Base-by-base conservation (phyloP, 331 rosid genomes). In the Malus hybrid region DNA sequence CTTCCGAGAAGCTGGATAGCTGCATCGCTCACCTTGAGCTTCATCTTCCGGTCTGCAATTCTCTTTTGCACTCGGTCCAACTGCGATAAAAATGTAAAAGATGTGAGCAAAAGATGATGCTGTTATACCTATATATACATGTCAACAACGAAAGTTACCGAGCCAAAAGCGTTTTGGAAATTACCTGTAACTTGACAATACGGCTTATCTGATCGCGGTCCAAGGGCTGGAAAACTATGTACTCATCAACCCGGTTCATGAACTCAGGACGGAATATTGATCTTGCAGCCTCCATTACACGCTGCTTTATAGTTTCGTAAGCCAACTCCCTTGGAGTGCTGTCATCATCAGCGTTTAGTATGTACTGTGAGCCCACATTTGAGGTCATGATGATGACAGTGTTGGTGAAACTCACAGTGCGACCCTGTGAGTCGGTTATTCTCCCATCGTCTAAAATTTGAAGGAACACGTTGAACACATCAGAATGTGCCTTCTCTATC, bases 401-500 rank as follows among this genome's bases (percentile, higher is more conserved):
- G 81, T 95, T 95, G 50, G 97, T 92, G 79, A 95, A 95, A 80
- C 97, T 95, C 73, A 95, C 89, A 0, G 96, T 92, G 33, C 96
- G 93, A 42, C 99, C 99, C 73, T 95, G 99, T 3, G 97, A 95
- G 73, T 95, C 97, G 0, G 99, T 92, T 54, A 95, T 91, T 78
- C 97, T 86, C 19, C 99, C 99, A 32, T 92, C 99, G n/a, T 95
- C 99, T 68, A 95, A 83, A 75, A 95, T 90, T 83, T 95, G 99
- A 82, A 95, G 99, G 81, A 95, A 90, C 50, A 92, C 96, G 77
- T 92, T 95, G 79, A 95, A 95, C 75, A 90, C 99, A 70, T 95
- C 97, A 0, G 93, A 66, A 67, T 95, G 97, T 14, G 99, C 96
- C 88, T 95, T 95, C 86, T 95, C 99, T 71, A 95, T 95, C 86